Evolutionary conservation across 805 yeast species (phyloP), one percentile per base, ranked within the genome.

Genomic region (Starmerella khaoyaiensis): DNA sequence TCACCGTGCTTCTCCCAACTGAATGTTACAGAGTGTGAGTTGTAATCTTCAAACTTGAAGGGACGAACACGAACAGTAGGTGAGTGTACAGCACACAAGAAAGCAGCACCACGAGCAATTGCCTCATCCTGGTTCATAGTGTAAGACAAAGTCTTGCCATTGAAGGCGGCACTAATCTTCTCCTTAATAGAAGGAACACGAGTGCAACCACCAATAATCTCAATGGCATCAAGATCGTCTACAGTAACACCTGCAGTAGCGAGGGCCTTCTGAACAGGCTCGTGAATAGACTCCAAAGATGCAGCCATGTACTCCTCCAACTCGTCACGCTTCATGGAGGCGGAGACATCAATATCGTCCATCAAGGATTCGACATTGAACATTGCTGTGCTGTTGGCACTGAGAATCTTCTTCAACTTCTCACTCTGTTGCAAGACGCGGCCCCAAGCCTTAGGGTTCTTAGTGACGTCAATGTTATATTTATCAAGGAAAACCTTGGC

Each of bases 51-150:
- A 60, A 86, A 90, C 67, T 87, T 87, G 79, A 90, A 90, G 51
- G 95, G 95, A 67, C 97, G 80, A 37, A 90, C 98, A 68, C 98
- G 81, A 55, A 90, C 75, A 49, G 96, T 86, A 64, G 98, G 98
- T 24, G 97, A 87, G 71, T 86, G 97, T 68, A 84, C 81, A 51
- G 98, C 99, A 64, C 98, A 90, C 57, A 90, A 80, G 65, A 90
- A 90, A 33, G 98, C 95, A 55, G 94, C 93, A 69, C 99, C 99
- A 64, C 87, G 82, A 40, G 98, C 97, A 60, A 87, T 79, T 47
- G 98, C 95, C 72, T 90, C 99, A 60, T 90, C 99, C 68, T 86
- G 96, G 73, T 90, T 90, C 65, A 93, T 74, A 52, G 97, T 93
- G 69, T 80, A 79, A 28, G 95, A 81, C 59, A 90, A 69, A 54